phyloP scores from a whole-genome alignment of 208 protist species.

The Wallacemonas sp. region DNA sequence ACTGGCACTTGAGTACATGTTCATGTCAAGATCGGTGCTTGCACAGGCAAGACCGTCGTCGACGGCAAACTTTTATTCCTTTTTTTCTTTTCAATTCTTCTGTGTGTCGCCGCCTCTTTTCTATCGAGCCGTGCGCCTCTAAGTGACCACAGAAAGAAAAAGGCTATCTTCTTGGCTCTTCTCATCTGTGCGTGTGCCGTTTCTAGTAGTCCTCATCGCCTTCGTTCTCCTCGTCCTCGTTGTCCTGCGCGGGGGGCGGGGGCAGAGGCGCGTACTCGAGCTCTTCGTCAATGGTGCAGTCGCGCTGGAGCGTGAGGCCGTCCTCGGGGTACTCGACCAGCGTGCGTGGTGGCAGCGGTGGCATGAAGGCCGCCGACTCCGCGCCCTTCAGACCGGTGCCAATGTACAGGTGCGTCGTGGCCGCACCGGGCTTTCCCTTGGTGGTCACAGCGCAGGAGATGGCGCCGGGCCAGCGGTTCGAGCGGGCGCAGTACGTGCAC shows the following conservation, averaged over 20 bases:
- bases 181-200: background rate
- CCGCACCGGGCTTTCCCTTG: slow-evolving; percentile 64
- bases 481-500: slow-evolving; percentile 78
- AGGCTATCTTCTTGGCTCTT: too few relatives aligned
- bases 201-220: slow-evolving; percentile 46
- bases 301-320: slow-evolving; percentile 72
- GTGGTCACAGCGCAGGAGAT: slow-evolving; percentile 76
- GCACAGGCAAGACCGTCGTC: too few relatives aligned
- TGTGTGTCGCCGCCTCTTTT: too few relatives aligned
- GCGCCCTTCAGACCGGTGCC: slow-evolving; percentile 84
- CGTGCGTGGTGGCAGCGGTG: slow-evolving; percentile 68
- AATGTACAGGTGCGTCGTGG: slow-evolving; percentile 81
- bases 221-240: slow-evolving; percentile 79
- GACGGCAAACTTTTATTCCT: too few relatives aligned
- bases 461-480: slow-evolving; percentile 86
- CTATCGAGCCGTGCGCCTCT: too few relatives aligned
- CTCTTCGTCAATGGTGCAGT: slow-evolving; percentile 89
- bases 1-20: background rate
- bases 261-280: slow-evolving; percentile 82
- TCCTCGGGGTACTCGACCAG: slow-evolving; percentile 76
- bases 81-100: background rate
- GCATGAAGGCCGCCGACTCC: slow-evolving; percentile 61
- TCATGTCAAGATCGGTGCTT: too few relatives aligned
- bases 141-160: too few relatives aligned
- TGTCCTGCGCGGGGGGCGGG: slow-evolving; percentile 35